These are phyloP conservation scores for Boletus patriciae DNA, from an alignment of 768 basidiomycete genomes.

Conservation along the genomic window DNA sequence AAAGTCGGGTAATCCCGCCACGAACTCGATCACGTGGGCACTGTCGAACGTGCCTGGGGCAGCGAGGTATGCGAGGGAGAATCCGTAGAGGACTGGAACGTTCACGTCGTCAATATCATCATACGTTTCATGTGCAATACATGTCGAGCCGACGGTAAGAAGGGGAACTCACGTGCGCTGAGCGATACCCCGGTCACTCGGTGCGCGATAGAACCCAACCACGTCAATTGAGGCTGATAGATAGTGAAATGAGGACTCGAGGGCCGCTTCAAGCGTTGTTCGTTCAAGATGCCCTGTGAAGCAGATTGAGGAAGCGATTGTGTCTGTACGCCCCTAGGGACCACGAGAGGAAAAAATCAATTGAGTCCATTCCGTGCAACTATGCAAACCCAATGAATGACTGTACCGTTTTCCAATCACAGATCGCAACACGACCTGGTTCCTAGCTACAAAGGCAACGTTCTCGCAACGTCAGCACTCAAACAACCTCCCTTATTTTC, in stretches of 20 bases:
- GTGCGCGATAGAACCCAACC: slow-evolving; percentile 83
- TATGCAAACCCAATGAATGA: neutral
- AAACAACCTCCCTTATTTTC: neutral
- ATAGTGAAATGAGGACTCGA: slow-evolving; percentile 95
- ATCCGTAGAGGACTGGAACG: slow-evolving; percentile 76
- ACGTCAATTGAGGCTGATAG: slow-evolving; percentile 94
- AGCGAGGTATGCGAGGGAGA: slow-evolving; percentile 81
- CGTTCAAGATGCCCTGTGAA: slow-evolving; percentile 68
- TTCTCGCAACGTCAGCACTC: neutral
- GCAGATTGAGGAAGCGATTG: slow-evolving; percentile 63
- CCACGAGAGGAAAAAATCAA: neutral
- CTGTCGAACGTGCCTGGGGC: slow-evolving; percentile 82
- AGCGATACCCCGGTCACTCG: slow-evolving; percentile 83
- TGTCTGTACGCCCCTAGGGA: slow-evolving; percentile 57
- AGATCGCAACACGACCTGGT: slow-evolving; percentile 36
- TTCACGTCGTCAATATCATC: neutral
- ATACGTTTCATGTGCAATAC: neutral
- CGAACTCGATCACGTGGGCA: slow-evolving; percentile 69
- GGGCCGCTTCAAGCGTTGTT: slow-evolving; percentile 86
- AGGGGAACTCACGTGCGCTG: slow-evolving; percentile 43
- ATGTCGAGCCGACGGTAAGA: neutral
- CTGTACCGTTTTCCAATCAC: slow-evolving; percentile 43
- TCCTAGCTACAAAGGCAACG: slow-evolving; percentile 37
- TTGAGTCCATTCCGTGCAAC: neutral
- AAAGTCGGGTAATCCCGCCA: slow-evolving; percentile 68